A percentile compares a stretch with the other conserved stretches of the same genome.
phyloP scores from a whole-genome alignment of 108 stramenopile genomes.

The Parmales sp. region DNA sequence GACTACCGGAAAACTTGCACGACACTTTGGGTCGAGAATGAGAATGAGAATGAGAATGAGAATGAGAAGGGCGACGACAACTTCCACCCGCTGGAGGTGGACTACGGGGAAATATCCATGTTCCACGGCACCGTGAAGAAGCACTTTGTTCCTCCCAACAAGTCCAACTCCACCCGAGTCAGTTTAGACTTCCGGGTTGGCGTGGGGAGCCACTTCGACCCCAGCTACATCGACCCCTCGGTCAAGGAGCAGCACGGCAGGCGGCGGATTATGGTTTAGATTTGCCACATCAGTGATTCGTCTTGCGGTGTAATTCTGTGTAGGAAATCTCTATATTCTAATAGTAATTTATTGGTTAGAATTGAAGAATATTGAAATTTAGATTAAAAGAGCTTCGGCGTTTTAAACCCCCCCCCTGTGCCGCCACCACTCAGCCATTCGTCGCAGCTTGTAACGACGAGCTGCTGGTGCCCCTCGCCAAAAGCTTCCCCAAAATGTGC shows the following conservation, averaged over 20 bases:
- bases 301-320: too few relatives aligned
- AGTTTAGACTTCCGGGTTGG: constrained; percentile 9
- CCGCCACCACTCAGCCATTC: constrained; percentile 25
- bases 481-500: constrained; percentile 62
- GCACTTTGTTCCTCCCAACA: background rate
- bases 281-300: too few relatives aligned
- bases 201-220: constrained; percentile 3
- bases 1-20: background rate
- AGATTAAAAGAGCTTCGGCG: constrained; percentile 66
- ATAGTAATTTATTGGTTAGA: too few relatives aligned
- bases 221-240: too few relatives aligned
- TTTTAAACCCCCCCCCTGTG: constrained; percentile 33
- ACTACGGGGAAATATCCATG: background rate
- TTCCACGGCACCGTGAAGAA: background rate
- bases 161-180: background rate
- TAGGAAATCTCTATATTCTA: too few relatives aligned
- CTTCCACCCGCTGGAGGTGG: background rate
- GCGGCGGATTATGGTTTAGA: too few relatives aligned
- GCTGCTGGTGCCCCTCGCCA: constrained; percentile 44
- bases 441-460: constrained; percentile 39
- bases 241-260: too few relatives aligned
- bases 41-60: background rate
- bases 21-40: constrained; percentile 1
- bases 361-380: background rate
- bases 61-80: background rate